Base-by-base conservation (phyloP, 2,329 filamentous ascomycete genomes). In the Bipolaris gigantea region DNA sequence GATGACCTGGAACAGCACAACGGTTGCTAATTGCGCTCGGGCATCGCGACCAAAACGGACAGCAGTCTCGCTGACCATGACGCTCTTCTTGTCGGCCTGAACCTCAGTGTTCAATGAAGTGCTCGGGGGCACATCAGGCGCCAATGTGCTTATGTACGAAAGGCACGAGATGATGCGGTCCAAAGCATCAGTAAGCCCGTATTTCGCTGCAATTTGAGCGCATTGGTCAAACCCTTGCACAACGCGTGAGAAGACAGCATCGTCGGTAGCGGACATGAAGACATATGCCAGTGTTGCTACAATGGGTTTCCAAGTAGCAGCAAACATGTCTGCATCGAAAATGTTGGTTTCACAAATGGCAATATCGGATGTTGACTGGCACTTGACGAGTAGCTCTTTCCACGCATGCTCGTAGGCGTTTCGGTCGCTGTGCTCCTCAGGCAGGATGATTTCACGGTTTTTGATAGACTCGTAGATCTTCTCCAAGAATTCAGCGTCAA, bases 11-110 rank as follows among this genome's bases (percentile, higher is more conserved):
- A 99, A 99, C 25, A 99, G 80, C n/a, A 99, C 90, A 48, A 97
- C 85, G 7, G 91, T 96, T 6, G 94, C 93, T 50, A 99, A 80
- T 72, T 99, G 93, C 34, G 93, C 93, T 69, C 92, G 88, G 75
- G 95, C 93, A 73, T 99, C 91, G 62, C 93, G 84, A 36, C 94
- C 94, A 69, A 99, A 91, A 70, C 95, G 92, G 56, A 99, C 94
- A 41, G 95, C 93, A 59, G 97, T 86, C 78, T 97, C 93, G 72
- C 93, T 97, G 63, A 99, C 95, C 94, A 99, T 99, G 52, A 99
- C 91, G 67, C 88, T 94, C 74, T 89, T 92, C 61, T 94, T 89
- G 1, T 89, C 90, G 11, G 88, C 91, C 73, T 97, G 92, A 2
- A 99, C 90, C 74, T 97, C 94, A 0, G 95, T 97, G 70, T 99